A percentile compares a stretch with the other conserved stretches of the same genome.
These are phyloP conservation scores for Acanthamoeba triangularis DNA, from an alignment of 208 protist genomes.

Conservation along the genomic window DNA sequence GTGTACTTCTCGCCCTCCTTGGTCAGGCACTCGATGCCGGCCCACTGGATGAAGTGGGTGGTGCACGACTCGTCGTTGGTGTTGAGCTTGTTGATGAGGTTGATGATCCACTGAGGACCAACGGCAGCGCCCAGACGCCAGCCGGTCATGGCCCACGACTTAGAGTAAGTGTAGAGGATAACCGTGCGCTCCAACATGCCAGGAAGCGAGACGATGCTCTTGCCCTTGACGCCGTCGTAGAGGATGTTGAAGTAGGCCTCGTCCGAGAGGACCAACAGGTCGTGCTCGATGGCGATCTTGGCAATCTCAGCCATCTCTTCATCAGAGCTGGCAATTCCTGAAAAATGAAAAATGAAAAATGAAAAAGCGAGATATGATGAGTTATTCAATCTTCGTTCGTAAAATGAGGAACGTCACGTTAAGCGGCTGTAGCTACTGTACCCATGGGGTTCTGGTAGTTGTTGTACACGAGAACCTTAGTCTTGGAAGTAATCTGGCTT, in stretches of 20 bases:
- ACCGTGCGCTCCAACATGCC: constrained; percentile 78
- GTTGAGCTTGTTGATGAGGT: constrained; percentile 82
- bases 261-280: constrained; percentile 76
- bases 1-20: constrained; percentile 57
- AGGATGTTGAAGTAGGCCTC: constrained; percentile 81
- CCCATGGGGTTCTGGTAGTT: constrained; percentile 81
- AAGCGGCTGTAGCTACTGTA: constrained; percentile 18
- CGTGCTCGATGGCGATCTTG: constrained; percentile 73
- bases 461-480: constrained; percentile 82
- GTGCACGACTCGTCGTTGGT: constrained; percentile 82
- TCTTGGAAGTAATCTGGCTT: constrained; percentile 47
- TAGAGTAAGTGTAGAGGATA: constrained; percentile 81
- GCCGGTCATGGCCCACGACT: constrained; percentile 80
- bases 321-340: constrained; percentile 74
- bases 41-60: constrained; percentile 80
- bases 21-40: constrained; percentile 53
- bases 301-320: constrained; percentile 78
- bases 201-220: constrained; percentile 76
- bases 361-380: not conserved
- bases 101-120: constrained; percentile 77
- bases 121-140: constrained; percentile 79
- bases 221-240: constrained; percentile 74
- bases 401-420: not conserved
- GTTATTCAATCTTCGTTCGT: not conserved
- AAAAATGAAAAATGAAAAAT: not conserved